Evolutionary conservation across 257 asterid genomes (phyloP), one percentile per base, ranked within the genome.

Genomic region (Handroanthus guayacan): DNA sequence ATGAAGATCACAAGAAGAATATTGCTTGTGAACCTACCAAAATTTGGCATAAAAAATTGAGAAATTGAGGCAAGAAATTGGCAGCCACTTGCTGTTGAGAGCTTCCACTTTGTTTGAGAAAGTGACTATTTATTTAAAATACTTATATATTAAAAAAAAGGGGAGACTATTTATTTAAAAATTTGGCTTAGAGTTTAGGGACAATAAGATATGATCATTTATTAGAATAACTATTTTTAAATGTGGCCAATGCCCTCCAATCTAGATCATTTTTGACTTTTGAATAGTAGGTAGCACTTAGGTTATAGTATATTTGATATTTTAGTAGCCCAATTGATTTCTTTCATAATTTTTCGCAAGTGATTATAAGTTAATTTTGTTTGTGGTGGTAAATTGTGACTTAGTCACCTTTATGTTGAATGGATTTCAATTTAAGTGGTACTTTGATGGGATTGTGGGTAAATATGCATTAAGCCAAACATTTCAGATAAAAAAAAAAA

Each of bases 251-350:
- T 64, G 65, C 31, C 39, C 47, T 4, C 57, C 5, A 17, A 17
- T 11, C 18, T 34, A 55, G 34, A 72, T 54, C 56, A 45, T 47
- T 5, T 60, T 67, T 73, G 83, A 79, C 79, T 73, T 58, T 39
- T 50, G 60, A 72, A 67, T 47, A 72, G 57, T 48, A 43, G 55
- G 31, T 58, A 20, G 3, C 69, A 43, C 25, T 38, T 36, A 5
- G 57, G 55, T 38, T 39, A 25, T 25, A 25, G 31, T 25, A 25
- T 25, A 25, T 25, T 61, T 61, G 31, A 25, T 44, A 61, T 8
- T 2, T 39, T 72, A 67, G 57, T 34, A 56, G 39, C 2, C 5
- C 47, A 43, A 5, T 43, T 9, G 47, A 43, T 43, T 43, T 43
- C 1, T 4, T 43, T 43, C 5, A 43, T 25, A 25, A 25, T 25